Evolutionary conservation across 306 rosid species (phyloP).

Genomic region (Fragaria vesca): DNA sequence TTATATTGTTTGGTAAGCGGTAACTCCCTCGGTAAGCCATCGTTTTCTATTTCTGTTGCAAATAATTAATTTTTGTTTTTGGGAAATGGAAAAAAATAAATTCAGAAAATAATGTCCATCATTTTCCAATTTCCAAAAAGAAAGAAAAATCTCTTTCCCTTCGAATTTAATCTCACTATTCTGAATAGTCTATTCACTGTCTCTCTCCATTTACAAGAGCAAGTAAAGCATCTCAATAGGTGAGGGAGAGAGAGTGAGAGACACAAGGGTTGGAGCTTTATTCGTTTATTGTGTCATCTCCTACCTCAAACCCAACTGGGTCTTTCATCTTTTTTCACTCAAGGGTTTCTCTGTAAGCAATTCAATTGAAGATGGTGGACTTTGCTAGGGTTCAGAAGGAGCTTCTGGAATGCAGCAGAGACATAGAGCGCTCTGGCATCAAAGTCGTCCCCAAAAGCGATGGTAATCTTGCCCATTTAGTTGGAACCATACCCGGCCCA

Average conservation of each 20-base stretch:
- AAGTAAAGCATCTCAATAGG: neutral
- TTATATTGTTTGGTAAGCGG: no score
- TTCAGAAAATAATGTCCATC: neutral
- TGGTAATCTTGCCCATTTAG: conserved; percentile 46
- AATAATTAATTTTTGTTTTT: neutral
- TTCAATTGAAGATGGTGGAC: conserved; percentile 69
- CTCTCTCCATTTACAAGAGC: neutral
- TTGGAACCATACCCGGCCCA: conserved; percentile 93
- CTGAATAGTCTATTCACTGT: neutral
- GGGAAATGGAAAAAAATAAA: neutral
- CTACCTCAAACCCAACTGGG: conserved; percentile 14
- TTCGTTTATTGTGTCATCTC: neutral
- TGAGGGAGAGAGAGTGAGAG: neutral
- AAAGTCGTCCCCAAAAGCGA: conserved; percentile 62
- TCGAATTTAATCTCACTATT: neutral
- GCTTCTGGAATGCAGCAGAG: conserved; percentile 84
- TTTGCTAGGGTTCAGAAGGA: conserved; percentile 96
- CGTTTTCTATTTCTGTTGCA: neutral
- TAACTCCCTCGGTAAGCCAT: neutral
- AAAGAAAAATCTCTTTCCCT: neutral
- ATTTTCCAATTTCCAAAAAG: neutral
- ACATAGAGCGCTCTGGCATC: conserved; percentile 84
- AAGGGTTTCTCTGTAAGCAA: neutral
- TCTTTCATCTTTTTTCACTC: neutral
- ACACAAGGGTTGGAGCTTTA: conserved; percentile 1